Percentiles rank a stretch among this genome's conserved stretches.
Evolutionary conservation across 2,329 filamentous ascomycete genomes (phyloP).

Genomic region (Paraphaeosphaeria sporulosa): DNA sequence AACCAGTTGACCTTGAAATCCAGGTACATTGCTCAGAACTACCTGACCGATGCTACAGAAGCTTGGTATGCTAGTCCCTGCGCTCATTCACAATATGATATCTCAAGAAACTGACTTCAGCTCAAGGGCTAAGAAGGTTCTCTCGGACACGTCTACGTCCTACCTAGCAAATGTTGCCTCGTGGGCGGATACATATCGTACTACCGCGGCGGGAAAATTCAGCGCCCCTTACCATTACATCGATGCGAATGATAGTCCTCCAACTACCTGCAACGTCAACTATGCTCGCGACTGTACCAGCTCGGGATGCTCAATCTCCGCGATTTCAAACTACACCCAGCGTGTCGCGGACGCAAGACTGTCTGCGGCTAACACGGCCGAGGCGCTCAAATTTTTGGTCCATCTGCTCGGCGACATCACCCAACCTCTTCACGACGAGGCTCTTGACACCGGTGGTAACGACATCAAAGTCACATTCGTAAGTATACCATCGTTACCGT

Average conservation of each 20-base stretch:
- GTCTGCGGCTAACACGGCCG: not conserved
- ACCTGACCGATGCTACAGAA: not conserved
- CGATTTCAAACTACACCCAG: conserved; percentile 3
- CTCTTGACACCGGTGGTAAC: not conserved
- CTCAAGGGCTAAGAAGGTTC: not conserved
- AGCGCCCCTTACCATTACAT: not conserved
- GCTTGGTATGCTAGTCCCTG: not conserved
- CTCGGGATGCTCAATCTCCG: conserved; percentile 1
- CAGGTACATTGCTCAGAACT: conserved; percentile 5
- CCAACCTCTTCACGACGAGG: not conserved
- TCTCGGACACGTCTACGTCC: not conserved
- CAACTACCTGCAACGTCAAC: conserved; percentile 1
- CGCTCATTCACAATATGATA: not conserved
- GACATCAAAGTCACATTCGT: conserved; percentile 3
- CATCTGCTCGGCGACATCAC: not conserved
- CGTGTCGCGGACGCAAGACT: not conserved
- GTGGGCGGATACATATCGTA: conserved; percentile 1
- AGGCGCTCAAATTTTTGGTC: conserved; percentile 1
- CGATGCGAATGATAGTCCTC: conserved; percentile 2
- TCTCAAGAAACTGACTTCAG: not conserved
- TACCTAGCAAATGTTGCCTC: conserved; percentile 2
- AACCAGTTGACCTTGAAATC: not conserved
- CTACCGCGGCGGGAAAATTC: not conserved
- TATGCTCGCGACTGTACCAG: not conserved
- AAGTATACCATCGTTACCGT: not conserved